Conservation (phyloP, 192 early-diverging fungal species). For the Blastocladiella britannica region DNA sequence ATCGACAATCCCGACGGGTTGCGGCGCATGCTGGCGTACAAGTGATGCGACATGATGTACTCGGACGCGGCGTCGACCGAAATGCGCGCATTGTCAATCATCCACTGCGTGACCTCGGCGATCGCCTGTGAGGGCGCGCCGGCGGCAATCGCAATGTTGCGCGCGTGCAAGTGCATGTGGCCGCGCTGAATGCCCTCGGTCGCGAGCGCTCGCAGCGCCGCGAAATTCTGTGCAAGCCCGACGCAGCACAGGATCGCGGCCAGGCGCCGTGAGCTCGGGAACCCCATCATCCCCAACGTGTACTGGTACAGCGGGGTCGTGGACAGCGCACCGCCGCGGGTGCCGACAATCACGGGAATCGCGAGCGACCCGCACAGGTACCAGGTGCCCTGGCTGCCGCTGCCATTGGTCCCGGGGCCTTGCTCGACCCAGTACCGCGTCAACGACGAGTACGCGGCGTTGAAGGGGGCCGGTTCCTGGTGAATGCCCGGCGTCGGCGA, state of each 20-base stretch:
- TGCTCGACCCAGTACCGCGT: slow-evolving; percentile 56
- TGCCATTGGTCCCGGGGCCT: slow-evolving; percentile 10
- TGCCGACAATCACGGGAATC: slow-evolving; percentile 49
- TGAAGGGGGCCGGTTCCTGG: background rate
- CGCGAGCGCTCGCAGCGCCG: slow-evolving; percentile 42
- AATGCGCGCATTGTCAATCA: slow-evolving; percentile 45
- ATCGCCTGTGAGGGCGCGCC: slow-evolving; percentile 45
- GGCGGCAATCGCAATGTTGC: slow-evolving; percentile 44
- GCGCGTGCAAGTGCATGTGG: slow-evolving; percentile 40
- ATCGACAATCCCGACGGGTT: no score
- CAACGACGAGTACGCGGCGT: slow-evolving; percentile 30
- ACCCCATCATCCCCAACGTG: slow-evolving; percentile 39
- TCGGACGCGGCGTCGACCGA: slow-evolving; percentile 32
- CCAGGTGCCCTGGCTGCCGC: slow-evolving; percentile 12
- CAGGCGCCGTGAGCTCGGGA: slow-evolving; percentile 37
- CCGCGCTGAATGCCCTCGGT: slow-evolving; percentile 59
- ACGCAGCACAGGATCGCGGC: slow-evolving; percentile 41
- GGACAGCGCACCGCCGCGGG: slow-evolving; percentile 49
- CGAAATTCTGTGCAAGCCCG: slow-evolving; percentile 62
- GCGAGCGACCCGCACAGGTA: slow-evolving; percentile 44
- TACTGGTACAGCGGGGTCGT: slow-evolving; percentile 49
- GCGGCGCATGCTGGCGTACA: slow-evolving; percentile 6
- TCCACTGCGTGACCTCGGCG: slow-evolving; percentile 38
- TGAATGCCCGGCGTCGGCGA: no score
- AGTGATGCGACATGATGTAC: slow-evolving; percentile 30